Percentiles rank a stretch among this genome's conserved stretches.
Conservation (phyloP, 2,329 filamentous ascomycete species). For the Arthrobotrys pseudoclavata region DNA sequence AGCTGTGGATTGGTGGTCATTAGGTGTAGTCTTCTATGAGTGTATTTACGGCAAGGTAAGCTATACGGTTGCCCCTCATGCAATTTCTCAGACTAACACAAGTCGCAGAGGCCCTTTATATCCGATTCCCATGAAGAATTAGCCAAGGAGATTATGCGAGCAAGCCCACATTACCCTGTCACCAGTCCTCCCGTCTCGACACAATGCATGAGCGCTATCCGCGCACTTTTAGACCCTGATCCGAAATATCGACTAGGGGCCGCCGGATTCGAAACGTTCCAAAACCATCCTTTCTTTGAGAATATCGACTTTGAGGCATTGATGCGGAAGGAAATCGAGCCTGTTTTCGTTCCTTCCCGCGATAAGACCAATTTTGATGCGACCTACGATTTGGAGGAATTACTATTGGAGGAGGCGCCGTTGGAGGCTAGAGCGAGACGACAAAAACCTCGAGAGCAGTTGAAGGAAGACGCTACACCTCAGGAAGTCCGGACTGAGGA, state of each 20-base stretch:
- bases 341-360: constrained; percentile 90
- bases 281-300: constrained; percentile 88
- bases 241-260: constrained; percentile 85
- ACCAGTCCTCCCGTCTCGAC: constrained; percentile 91
- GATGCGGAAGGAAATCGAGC: constrained; percentile 87
- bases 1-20: constrained; percentile 97
- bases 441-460: constrained; percentile 90
- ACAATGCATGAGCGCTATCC: constrained; percentile 89
- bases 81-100: constrained; percentile 4
- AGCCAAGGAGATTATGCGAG: constrained; percentile 83
- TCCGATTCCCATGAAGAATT: constrained; percentile 86
- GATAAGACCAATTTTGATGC: constrained; percentile 99
- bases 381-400: constrained; percentile 95
- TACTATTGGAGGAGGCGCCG: constrained; percentile 92
- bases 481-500: constrained; percentile 96
- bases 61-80: constrained; percentile 20
- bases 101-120: constrained; percentile 84
- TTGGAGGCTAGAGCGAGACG: constrained; percentile 90
- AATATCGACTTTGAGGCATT: constrained; percentile 85
- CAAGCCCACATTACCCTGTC: constrained; percentile 87
- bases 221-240: constrained; percentile 84
- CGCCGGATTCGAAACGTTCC: constrained; percentile 85
- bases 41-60: constrained; percentile 98
- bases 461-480: constrained; percentile 93
- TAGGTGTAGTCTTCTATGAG: constrained; percentile 98